phyloP scores from a whole-genome alignment of 441 rosid genomes.

The Erodium chrysanthum region DNA sequence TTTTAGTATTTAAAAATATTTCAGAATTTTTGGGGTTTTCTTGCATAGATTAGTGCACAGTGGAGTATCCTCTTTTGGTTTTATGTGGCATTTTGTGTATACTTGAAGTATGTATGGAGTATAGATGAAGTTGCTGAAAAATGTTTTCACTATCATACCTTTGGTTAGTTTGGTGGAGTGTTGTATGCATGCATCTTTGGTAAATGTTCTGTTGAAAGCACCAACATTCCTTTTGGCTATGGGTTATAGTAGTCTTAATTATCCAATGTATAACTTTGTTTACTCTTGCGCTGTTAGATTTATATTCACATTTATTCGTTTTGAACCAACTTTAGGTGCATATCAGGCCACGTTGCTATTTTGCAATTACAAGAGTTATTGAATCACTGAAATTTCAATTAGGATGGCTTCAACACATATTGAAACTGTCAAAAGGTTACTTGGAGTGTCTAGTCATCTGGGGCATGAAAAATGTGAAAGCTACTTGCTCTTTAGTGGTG shows the following conservation, averaged over 20 bases:
- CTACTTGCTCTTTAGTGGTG: conserved; percentile 48
- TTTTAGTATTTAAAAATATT: not conserved
- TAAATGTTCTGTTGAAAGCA: not conserved
- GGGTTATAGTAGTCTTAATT: not conserved
- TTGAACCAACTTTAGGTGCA: not conserved
- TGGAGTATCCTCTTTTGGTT: not conserved
- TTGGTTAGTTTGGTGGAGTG: not conserved
- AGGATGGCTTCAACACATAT: conserved; percentile 24
- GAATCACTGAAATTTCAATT: conserved; percentile 14
- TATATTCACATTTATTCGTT: not conserved
- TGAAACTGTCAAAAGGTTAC: conserved; percentile 19
- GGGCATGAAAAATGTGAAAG: conserved; percentile 42
- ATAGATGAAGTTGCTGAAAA: not conserved
- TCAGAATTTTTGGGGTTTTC: not conserved
- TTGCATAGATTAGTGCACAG: not conserved
- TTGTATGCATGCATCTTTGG: not conserved
- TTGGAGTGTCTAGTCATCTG: conserved; percentile 21
- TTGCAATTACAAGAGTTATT: conserved; percentile 5
- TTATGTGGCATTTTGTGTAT: not conserved
- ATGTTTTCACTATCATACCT: not conserved
- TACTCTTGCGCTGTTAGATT: not conserved
- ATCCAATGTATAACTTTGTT: not conserved
- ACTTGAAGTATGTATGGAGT: not conserved
- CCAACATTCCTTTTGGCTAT: not conserved
- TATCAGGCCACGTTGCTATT: conserved; percentile 12